Base-by-base conservation (phyloP, 352 stramenopile species). In the Phytophthora kernoviae region DNA sequence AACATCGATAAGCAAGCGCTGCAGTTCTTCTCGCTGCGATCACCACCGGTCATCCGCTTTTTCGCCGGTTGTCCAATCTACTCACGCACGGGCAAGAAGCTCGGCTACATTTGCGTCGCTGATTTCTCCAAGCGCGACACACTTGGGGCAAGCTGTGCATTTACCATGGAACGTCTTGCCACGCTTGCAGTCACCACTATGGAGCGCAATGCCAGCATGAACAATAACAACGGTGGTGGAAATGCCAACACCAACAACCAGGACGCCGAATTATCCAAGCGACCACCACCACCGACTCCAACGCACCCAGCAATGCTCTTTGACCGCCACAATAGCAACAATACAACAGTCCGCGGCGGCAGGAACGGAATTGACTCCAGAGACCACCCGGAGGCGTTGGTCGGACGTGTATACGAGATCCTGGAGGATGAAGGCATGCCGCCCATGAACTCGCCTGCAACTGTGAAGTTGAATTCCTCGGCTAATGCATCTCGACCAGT, bases 11-110 rank as follows among this genome's bases (percentile, higher is more conserved):
- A 86, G 62, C 75, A 90, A 37, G 79, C 80, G 36, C 62, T 81
- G 21, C 71, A 73, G 5, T 68, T 87, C 37, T 91, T 91, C 46
- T 71, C 71, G 8, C 56, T 68, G 26, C 67, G 75, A 18, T 63
- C 68, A 26, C 68, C 77, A 1, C 70, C 77, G 15, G 52, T 60
- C 24, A 85, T 93, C 24, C 81, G 81, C 20, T 93, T 91, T 62
- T 93, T 93, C 17, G 84, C 84, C 0, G 84, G 84, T 12, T 88
- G 78, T 22, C 81, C 81, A 34, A 91, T 93, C 65, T 91, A 91
- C 70, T 88, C 79, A 30, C 78, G 79, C 17, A 74, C 67, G 8
- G 76, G 71, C 41, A 80, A 87, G 60, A 86, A 90, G 39, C 75
- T 91, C 14, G 84, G 84, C 4, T 91, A 90, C 60, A 75, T 93